phyloP scores from a whole-genome alignment of 306 rosid genomes.

The Arachis stenosperma region DNA sequence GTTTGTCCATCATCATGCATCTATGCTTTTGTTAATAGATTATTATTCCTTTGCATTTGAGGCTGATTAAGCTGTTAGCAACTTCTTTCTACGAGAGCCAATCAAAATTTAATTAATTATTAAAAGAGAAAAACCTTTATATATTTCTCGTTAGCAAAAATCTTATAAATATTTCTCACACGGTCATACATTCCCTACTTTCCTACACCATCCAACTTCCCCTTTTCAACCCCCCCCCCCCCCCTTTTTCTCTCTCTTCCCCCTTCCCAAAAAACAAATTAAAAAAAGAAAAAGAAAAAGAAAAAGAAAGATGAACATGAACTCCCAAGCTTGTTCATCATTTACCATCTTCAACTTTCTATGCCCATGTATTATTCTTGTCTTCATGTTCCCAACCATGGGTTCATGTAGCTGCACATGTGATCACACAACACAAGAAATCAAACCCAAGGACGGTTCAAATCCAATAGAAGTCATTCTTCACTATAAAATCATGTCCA shows the following conservation, averaged over 20 bases:
- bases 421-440: slow-evolving; percentile 20
- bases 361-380: neutral
- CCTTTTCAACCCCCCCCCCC: neutral
- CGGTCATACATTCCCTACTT: too few relatives aligned
- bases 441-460: slow-evolving; percentile 20
- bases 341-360: slow-evolving; percentile 39
- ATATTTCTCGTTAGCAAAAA: too few relatives aligned
- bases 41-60: too few relatives aligned
- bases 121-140: too few relatives aligned
- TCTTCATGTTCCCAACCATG: slow-evolving; percentile 39
- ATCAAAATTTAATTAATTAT: too few relatives aligned
- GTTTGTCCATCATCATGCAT: too few relatives aligned
- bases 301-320: neutral
- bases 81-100: too few relatives aligned
- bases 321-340: neutral
- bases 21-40: too few relatives aligned
- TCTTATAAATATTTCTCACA: too few relatives aligned
- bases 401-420: slow-evolving; percentile 46
- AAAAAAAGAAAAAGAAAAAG: neutral
- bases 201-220: neutral
- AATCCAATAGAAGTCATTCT: slow-evolving; percentile 22
- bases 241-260: neutral
- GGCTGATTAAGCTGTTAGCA: too few relatives aligned
- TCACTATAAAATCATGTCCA: slow-evolving; percentile 61
- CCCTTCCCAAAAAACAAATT: neutral